Percentiles rank a stretch among this genome's conserved stretches.
phyloP scores from a whole-genome alignment of 345 rosid genomes.

The Gossypium stocksii region DNA sequence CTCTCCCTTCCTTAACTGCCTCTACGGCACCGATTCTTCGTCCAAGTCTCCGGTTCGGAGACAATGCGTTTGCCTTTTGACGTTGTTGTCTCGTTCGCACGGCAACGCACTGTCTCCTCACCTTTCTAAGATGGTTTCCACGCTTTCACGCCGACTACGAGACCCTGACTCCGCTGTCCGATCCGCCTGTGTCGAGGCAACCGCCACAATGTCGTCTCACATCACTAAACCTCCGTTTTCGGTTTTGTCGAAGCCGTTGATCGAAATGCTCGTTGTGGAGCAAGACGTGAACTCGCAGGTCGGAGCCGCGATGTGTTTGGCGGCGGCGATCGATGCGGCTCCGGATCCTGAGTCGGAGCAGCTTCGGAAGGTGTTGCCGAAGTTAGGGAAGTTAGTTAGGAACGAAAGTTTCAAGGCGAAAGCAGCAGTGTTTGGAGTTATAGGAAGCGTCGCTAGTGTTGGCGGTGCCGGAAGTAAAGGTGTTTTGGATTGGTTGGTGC shows the following conservation, averaged over 20 bases:
- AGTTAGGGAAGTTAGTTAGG: conserved; percentile 59
- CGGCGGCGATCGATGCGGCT: conserved; percentile 63
- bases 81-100: conserved; percentile 69
- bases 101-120: conserved; percentile 72
- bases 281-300: conserved; percentile 70
- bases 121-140: conserved; percentile 73
- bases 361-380: conserved; percentile 58
- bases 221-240: conserved; percentile 56
- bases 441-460: conserved; percentile 59
- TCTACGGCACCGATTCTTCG: conserved; percentile 72
- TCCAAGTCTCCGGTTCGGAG: conserved; percentile 69
- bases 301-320: conserved; percentile 77
- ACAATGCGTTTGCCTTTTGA: conserved; percentile 66
- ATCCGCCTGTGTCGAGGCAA: conserved; percentile 68
- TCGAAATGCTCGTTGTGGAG: conserved; percentile 60
- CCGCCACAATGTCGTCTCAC: conserved; percentile 58
- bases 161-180: conserved; percentile 87
- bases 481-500: conserved; percentile 63
- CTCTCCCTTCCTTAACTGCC: conserved; percentile 67
- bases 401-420: conserved; percentile 75
- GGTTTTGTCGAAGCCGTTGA: conserved; percentile 51
- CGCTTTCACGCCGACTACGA: conserved; percentile 69
- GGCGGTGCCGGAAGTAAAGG: conserved; percentile 51
- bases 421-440: conserved; percentile 56
- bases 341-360: conserved; percentile 62